Percentiles rank a stretch among this genome's conserved stretches.
Conservation (phyloP, 805 yeast species). For the Kodamaea lidongshanica region DNA sequence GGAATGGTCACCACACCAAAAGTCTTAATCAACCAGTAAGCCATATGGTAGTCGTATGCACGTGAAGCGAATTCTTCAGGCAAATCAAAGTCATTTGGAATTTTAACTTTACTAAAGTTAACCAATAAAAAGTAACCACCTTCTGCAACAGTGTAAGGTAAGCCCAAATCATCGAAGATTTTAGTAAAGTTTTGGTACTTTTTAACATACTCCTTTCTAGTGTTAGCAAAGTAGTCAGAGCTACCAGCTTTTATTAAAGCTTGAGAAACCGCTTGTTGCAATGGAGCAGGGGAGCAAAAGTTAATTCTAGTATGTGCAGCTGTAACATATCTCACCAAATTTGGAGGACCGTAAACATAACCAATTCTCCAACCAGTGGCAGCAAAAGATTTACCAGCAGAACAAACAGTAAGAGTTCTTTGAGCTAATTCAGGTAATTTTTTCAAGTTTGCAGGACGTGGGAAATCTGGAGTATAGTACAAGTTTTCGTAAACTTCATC, state of each 20-base stretch:
- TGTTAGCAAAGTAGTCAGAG: constrained; percentile 61
- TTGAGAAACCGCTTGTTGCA: constrained; percentile 85
- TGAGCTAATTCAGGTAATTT: constrained; percentile 63
- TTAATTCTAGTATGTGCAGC: constrained; percentile 94
- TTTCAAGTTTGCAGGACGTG: constrained; percentile 75
- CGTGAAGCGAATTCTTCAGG: constrained; percentile 64
- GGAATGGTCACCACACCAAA: constrained; percentile 95
- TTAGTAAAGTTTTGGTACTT: constrained; percentile 70
- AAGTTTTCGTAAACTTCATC: constrained; percentile 96
- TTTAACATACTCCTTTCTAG: constrained; percentile 58
- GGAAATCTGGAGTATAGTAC: constrained; percentile 61
- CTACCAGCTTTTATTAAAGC: constrained; percentile 60
- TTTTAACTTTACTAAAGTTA: constrained; percentile 72
- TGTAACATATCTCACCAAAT: constrained; percentile 70
- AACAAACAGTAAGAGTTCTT: constrained; percentile 84
- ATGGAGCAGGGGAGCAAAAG: constrained; percentile 83
- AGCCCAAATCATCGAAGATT: constrained; percentile 77
- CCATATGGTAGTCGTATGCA: constrained; percentile 81
- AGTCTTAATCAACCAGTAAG: constrained; percentile 89
- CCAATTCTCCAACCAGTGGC: constrained; percentile 99
- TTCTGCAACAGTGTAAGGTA: constrained; percentile 86
- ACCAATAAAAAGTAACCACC: constrained; percentile 93
- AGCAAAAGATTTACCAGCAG: constrained; percentile 98
- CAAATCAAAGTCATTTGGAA: constrained; percentile 66
- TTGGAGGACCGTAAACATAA: constrained; percentile 87